These are phyloP conservation scores for Saussurea involucrata DNA, from an alignment of 129 eudicot genomes.

Conservation along the genomic window DNA sequence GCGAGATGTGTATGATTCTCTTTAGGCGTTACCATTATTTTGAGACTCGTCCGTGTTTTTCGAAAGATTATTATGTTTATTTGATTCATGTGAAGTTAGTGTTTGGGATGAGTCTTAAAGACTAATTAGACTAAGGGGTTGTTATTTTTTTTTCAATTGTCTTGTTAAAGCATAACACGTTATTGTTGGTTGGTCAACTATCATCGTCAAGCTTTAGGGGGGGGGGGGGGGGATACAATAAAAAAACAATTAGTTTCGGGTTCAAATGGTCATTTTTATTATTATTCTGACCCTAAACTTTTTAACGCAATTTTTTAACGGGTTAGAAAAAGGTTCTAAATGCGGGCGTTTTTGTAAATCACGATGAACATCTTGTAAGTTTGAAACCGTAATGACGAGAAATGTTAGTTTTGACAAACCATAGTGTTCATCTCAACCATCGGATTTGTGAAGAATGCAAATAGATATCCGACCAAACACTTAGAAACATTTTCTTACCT, in stretches of 20 bases:
- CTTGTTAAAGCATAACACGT: background rate
- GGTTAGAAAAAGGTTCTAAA: too few relatives aligned
- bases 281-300: too few relatives aligned
- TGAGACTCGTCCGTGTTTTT: background rate
- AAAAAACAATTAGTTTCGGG: background rate
- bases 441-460: too few relatives aligned
- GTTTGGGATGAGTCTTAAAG: background rate
- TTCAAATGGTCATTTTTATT: background rate
- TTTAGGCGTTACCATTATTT: background rate
- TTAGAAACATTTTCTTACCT: too few relatives aligned
- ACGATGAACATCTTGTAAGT: too few relatives aligned
- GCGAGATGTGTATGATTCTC: background rate
- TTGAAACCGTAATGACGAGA: too few relatives aligned
- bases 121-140: background rate
- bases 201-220: background rate
- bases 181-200: background rate
- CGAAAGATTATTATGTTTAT: background rate
- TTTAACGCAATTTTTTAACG: too few relatives aligned
- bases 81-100: background rate
- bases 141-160: background rate
- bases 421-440: too few relatives aligned
- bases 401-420: too few relatives aligned
- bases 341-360: too few relatives aligned
- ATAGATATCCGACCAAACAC: too few relatives aligned
- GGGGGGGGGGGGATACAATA: too few relatives aligned